Conservation (phyloP, 2,329 filamentous ascomycete species). For the Allantophomopsis lycopodina region DNA sequence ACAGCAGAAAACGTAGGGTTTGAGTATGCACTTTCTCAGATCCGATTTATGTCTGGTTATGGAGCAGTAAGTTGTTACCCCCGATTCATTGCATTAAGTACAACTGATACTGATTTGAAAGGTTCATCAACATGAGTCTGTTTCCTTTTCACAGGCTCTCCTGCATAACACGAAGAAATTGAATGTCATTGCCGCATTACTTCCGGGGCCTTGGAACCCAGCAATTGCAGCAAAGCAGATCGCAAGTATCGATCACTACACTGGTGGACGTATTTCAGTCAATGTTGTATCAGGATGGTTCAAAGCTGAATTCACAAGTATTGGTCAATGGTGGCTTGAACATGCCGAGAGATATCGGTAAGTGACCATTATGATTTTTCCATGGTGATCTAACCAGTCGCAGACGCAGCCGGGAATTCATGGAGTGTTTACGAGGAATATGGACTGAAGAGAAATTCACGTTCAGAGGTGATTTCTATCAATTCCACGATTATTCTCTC, state of each 20-base stretch:
- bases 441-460: conserved; percentile 35
- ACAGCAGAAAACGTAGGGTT: conserved; percentile 33
- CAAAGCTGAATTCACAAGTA: conserved; percentile 34
- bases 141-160: conserved; percentile 35
- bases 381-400: not conserved
- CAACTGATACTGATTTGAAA: conserved; percentile 1
- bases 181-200: conserved; percentile 34
- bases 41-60: conserved; percentile 36
- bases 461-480: conserved; percentile 36
- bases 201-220: conserved; percentile 35
- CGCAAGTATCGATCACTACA: conserved; percentile 36
- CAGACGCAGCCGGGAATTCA: conserved; percentile 31
- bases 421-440: conserved; percentile 33
- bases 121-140: conserved; percentile 34
- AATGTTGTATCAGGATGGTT: conserved; percentile 41
- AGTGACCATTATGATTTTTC: not conserved
- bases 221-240: conserved; percentile 37
- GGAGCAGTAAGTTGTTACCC: conserved; percentile 19
- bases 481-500: conserved; percentile 33
- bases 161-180: conserved; percentile 30
- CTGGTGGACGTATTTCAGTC: conserved; percentile 33
- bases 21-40: conserved; percentile 35
- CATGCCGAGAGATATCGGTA: conserved; percentile 33
- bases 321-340: conserved; percentile 40
- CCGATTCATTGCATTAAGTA: too few species aligned